Percentiles rank a stretch among this genome's conserved stretches.
phyloP scores from a whole-genome alignment of 2,329 filamentous ascomycete genomes.

The Hypoxylon sp. region DNA sequence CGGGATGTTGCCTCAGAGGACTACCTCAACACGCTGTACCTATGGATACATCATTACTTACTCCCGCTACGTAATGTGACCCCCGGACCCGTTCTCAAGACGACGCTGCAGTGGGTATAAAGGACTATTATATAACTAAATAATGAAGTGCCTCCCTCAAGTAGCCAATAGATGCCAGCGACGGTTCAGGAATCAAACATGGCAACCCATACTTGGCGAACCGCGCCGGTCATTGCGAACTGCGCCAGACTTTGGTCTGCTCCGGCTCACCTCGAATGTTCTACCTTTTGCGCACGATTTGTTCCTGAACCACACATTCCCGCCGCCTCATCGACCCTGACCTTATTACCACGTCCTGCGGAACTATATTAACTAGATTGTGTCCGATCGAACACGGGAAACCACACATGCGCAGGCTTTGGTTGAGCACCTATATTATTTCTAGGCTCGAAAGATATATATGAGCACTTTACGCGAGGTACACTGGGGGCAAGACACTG shows the following conservation, averaged over 20 bases:
- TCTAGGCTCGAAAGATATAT: constrained; percentile 40
- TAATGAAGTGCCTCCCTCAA: constrained; percentile 33
- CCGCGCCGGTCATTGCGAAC: constrained; percentile 40
- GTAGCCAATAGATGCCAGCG: constrained; percentile 35
- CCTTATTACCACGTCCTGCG: constrained; percentile 33
- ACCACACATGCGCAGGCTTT: constrained; percentile 31
- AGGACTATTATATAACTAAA: constrained; percentile 34
- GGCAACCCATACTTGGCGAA: constrained; percentile 40
- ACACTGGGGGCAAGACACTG: constrained; percentile 22
- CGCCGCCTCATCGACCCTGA: constrained; percentile 27
- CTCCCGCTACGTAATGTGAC: constrained; percentile 38
- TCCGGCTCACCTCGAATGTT: constrained; percentile 40
- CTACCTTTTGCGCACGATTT: constrained; percentile 28
- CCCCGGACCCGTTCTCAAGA: constrained; percentile 42
- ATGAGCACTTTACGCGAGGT: constrained; percentile 43
- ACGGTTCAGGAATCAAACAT: constrained; percentile 36
- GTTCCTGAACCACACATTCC: constrained; percentile 30
- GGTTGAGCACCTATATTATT: constrained; percentile 39
- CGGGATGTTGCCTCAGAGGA: constrained; percentile 39
- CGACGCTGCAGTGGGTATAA: constrained; percentile 33
- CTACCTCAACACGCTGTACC: constrained; percentile 29
- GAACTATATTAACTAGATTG: constrained; percentile 36
- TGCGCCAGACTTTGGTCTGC: constrained; percentile 37
- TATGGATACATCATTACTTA: constrained; percentile 35
- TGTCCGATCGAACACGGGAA: constrained; percentile 41